Percentiles rank a stretch among this genome's conserved stretches.
Evolutionary conservation across 257 asterid species (phyloP).

Genomic region (Nicotiana paniculata): DNA sequence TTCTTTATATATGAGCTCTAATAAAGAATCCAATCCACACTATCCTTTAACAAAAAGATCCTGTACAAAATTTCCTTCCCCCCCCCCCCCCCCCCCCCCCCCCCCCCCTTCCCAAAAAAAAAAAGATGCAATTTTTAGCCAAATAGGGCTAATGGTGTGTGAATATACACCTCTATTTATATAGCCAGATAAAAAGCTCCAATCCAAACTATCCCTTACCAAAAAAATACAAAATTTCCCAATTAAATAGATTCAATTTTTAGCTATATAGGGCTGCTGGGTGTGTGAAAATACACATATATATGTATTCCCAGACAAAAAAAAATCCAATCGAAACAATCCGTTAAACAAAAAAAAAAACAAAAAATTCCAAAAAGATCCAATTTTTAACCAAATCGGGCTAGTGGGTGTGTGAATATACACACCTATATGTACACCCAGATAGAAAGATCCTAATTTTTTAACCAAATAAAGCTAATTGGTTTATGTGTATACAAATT

Average conservation of each 20-base stretch:
- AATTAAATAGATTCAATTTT: not conserved
- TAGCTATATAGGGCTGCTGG: not conserved
- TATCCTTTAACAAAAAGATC: not conserved
- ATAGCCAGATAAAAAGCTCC: not conserved
- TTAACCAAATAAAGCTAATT: too few species aligned
- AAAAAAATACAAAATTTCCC: not conserved
- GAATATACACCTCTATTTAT: not conserved
- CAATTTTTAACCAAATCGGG: not conserved
- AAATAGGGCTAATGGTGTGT: not conserved
- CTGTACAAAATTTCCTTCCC: not conserved
- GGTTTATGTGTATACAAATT: not conserved
- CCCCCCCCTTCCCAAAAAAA: too few species aligned
- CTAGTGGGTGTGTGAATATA: not conserved
- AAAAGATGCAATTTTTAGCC: not conserved
- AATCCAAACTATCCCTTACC: not conserved
- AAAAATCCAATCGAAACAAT: not conserved
- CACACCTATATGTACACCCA: not conserved
- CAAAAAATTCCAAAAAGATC: not conserved
- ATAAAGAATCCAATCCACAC: slow-evolving; percentile 9
- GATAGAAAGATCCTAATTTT: not conserved
- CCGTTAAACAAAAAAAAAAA: not conserved
- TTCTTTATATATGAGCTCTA: slow-evolving; percentile 18
- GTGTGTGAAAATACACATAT: not conserved
- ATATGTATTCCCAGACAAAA: too few species aligned
- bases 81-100: too few species aligned